Conservation (phyloP, 202 grass and related monocot genomes). For the Zizania palustris region DNA sequence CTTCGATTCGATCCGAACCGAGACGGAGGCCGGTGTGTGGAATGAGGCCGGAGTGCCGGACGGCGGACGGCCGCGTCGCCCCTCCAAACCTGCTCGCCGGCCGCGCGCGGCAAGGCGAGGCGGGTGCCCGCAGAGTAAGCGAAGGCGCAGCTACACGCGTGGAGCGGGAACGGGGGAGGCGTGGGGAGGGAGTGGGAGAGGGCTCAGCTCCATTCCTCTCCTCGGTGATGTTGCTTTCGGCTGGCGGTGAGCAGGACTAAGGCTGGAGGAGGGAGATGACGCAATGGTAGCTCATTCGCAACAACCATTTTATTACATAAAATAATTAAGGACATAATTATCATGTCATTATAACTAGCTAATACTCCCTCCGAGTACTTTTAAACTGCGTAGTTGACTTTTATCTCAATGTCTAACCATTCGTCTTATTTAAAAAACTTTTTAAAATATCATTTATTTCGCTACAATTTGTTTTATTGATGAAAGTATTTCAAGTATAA, state of each 20-base stretch:
- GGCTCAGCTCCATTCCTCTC: constrained; percentile 41
- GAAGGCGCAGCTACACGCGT: constrained; percentile 14
- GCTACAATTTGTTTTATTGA: no score
- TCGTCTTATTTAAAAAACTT: no score
- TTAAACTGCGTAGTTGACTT: no score
- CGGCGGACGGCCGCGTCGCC: neutral
- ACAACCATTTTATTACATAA: neutral
- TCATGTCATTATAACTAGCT: no score
- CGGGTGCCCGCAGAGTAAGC: neutral
- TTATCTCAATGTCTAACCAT: no score
- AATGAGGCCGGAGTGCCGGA: no score
- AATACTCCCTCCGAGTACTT: no score
- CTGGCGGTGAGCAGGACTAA: constrained; percentile 33
- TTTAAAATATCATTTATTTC: no score
- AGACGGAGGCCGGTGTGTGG: neutral
- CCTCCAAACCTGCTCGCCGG: neutral
- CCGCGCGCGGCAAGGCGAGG: neutral
- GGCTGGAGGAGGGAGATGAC: neutral
- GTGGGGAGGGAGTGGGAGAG: neutral
- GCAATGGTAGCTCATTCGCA: neutral
- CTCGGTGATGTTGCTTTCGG: constrained; percentile 23
- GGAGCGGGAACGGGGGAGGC: neutral
- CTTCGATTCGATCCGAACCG: constrained; percentile 4
- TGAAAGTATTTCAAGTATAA: no score
- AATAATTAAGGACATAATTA: neutral